These are phyloP conservation scores for Spiraea crenata DNA, from an alignment of 331 rosid genomes.

Conservation along the genomic window DNA sequence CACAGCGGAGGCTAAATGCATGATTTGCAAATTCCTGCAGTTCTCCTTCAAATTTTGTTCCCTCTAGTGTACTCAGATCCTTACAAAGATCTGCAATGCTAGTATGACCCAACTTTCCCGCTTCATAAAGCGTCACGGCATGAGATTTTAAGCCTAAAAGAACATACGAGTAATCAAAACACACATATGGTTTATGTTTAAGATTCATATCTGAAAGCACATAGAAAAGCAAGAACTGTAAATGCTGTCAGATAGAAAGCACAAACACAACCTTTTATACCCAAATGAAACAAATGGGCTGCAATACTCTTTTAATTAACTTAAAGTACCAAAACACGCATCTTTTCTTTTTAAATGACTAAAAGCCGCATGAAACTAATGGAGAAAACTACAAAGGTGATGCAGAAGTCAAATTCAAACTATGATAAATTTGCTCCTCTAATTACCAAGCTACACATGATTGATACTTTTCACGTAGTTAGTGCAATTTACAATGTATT, in stretches of 20 bases:
- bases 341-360: neutral
- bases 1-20: slow-evolving; percentile 90
- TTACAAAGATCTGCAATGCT: slow-evolving; percentile 92
- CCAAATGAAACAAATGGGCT: neutral
- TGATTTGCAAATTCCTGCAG: slow-evolving; percentile 96
- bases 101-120: slow-evolving; percentile 89
- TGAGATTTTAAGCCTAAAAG: slow-evolving; percentile 89
- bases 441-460: too few species aligned
- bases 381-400: neutral
- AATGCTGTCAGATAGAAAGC: neutral
- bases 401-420: too few species aligned
- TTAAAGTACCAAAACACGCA: neutral
- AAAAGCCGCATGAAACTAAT: neutral
- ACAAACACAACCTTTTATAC: neutral
- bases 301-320: neutral
- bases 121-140: slow-evolving; percentile 98
- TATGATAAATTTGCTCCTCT: too few species aligned
- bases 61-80: slow-evolving; percentile 81
- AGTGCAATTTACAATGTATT: too few species aligned
- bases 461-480: too few species aligned
- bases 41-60: slow-evolving; percentile 91
- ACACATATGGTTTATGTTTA: neutral
- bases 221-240: slow-evolving; percentile 14
- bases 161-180: slow-evolving; percentile 8
- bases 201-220: slow-evolving; percentile 17